phyloP scores from a whole-genome alignment of 2,329 filamentous ascomycete genomes.

The Colletotrichum horii region DNA sequence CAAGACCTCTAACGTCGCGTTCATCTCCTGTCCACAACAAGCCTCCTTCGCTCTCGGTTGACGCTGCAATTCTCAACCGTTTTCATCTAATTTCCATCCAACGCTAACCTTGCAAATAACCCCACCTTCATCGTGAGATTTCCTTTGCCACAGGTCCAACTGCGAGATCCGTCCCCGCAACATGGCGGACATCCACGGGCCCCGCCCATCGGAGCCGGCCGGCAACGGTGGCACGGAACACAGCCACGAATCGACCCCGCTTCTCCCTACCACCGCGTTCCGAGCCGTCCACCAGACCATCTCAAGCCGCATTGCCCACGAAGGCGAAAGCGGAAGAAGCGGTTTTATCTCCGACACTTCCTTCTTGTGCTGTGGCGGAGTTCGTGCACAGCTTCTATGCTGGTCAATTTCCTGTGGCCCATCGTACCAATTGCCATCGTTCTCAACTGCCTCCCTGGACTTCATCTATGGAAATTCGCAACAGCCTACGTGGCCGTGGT shows the following conservation, averaged over 20 bases:
- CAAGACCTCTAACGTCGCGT: neutral
- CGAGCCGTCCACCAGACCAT: slow-evolving; percentile 18
- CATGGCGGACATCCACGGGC: neutral
- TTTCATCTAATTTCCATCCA: neutral
- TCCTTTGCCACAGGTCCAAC: neutral
- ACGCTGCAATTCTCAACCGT: neutral
- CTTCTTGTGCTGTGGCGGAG: slow-evolving; percentile 46
- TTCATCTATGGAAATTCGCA: slow-evolving; percentile 50
- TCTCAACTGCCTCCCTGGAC: slow-evolving; percentile 38
- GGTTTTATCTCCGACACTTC: slow-evolving; percentile 48
- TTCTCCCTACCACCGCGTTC: slow-evolving; percentile 28
- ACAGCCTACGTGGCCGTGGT: slow-evolving; percentile 55
- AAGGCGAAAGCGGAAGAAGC: slow-evolving; percentile 50
- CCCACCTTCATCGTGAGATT: neutral
- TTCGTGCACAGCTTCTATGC: slow-evolving; percentile 48
- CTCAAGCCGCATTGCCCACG: slow-evolving; percentile 26
- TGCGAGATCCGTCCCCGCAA: neutral
- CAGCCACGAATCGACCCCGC: slow-evolving; percentile 29
- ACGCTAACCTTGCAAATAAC: neutral
- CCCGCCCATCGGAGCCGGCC: neutral
- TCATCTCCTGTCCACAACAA: neutral
- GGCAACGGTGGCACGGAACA: slow-evolving; percentile 3
- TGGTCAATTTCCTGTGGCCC: slow-evolving; percentile 55
- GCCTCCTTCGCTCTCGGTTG: neutral
- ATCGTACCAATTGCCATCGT: slow-evolving; percentile 51